Evolutionary conservation across 441 rosid genomes (phyloP).

Genomic region (Populus hybrid): DNA sequence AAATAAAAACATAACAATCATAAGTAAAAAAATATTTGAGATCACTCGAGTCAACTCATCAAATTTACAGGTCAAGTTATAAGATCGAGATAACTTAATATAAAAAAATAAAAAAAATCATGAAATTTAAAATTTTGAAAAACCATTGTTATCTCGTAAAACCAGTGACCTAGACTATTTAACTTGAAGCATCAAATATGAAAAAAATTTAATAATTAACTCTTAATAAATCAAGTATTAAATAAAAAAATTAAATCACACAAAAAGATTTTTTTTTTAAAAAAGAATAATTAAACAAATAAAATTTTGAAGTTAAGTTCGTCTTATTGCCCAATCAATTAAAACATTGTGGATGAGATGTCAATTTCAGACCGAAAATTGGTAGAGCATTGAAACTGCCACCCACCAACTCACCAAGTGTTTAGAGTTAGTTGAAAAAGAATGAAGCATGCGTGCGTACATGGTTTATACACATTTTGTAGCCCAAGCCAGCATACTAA

Average conservation of each 20-base stretch:
- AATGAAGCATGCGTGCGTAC: not conserved
- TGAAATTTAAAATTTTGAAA: rapidly evolving
- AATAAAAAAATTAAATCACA: too few species aligned
- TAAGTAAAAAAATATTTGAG: too few species aligned
- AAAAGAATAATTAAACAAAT: too few species aligned
- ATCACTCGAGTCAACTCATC: rapidly evolving
- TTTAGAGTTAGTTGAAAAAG: not conserved
- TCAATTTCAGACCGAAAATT: too few species aligned
- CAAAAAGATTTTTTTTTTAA: too few species aligned
- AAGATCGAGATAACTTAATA: rapidly evolving
- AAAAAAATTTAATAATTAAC: rapidly evolving
- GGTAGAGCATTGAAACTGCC: not conserved
- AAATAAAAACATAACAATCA: too few species aligned
- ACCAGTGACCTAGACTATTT: rapidly evolving
- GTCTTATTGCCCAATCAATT: too few species aligned
- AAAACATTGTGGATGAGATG: too few species aligned
- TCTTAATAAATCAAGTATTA: too few species aligned
- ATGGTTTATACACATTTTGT: not conserved
- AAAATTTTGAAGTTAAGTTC: too few species aligned
- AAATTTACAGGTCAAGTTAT: rapidly evolving
- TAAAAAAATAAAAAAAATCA: too few species aligned
- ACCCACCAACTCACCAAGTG: not conserved
- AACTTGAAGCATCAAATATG: rapidly evolving
- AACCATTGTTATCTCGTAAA: rapidly evolving
- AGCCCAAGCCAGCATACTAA: not conserved